A percentile compares a stretch with the other conserved stretches of the same genome.
phyloP scores from a whole-genome alignment of 192 early-diverging fungal genomes.

The Coemansia sp. region DNA sequence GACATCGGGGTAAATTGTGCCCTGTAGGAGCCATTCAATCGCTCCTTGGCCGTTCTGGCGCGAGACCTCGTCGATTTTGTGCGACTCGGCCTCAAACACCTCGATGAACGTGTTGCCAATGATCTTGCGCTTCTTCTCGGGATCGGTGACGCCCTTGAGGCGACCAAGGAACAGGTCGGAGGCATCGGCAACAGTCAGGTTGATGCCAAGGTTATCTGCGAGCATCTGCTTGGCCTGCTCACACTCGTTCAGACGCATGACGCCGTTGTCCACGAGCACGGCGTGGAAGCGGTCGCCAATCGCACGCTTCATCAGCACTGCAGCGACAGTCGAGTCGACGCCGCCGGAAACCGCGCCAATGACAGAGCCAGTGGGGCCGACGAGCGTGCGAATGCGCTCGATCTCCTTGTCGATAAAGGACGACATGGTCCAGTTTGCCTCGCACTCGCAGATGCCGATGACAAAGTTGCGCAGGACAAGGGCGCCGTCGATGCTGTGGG shows the following conservation, averaged over 20 bases:
- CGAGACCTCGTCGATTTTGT: conserved; percentile 76
- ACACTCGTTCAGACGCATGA: conserved; percentile 98
- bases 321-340: conserved; percentile 95
- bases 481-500: conserved; percentile 89
- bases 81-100: conserved; percentile 93
- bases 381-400: conserved; percentile 83
- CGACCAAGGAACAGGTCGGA: conserved; percentile 79
- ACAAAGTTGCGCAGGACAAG: conserved; percentile 92
- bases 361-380: conserved; percentile 89
- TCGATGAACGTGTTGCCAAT: conserved; percentile 99
- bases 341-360: conserved; percentile 97
- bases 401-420: conserved; percentile 98
- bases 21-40: conserved; percentile 95
- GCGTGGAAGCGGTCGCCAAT: conserved; percentile 99
- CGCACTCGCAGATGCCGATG: conserved; percentile 77
- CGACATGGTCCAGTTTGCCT: conserved; percentile 94
- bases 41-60: conserved; percentile 71
- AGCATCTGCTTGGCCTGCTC: conserved; percentile 78
- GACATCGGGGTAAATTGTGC: conserved; percentile 98
- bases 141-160: conserved; percentile 90
- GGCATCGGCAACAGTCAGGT: conserved; percentile 90
- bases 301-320: conserved; percentile 93
- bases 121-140: conserved; percentile 97
- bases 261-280: conserved; percentile 96
- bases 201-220: conserved; percentile 89